Base-by-base conservation (phyloP, 1,284 basidiomycete genomes). In the Fomitopsis pinicola region DNA sequence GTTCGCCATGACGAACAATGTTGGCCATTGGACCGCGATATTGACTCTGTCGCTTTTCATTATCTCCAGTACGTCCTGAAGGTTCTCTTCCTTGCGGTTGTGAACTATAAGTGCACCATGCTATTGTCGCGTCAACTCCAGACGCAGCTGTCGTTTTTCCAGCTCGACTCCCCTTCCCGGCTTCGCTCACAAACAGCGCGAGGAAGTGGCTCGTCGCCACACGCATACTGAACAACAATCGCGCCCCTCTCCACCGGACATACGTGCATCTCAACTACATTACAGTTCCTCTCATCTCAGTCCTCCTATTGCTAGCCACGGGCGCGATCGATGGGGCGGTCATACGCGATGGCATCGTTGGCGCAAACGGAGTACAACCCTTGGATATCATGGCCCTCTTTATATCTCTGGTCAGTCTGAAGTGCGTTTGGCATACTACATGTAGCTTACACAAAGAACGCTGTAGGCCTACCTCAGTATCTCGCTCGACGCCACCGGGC, bases 351-450 rank as follows among this genome's bases (percentile, higher is more conserved):
- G 95, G 95, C 0, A 87, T 91, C 58, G 78, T 90, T 28, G 90
- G 90, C 22, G 77, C 82, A 0, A 88, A 88, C 55, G 91, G 91
- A 2, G 84, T 98, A 44, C 85, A 92, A 66, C 96, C 97, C 0
- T 93, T 96, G 69, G 94, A 97, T 73, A 95, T 98, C 63, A 85
- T 98, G 74, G 92, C 94, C 33, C 80, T 98, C 4, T 98, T 98
- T 77, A 87, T 95, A 66, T 92, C 91, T 1, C 81, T 98, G 59
- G 85, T 83, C 61, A 63, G 77, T 73, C 14, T 22, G 19, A 53
- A 19, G 2, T n/a, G 45, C 15, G 40, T 17, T 42, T 72, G 30
- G 7, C 14, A 19, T 15, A 42, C 14, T 33, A 33, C 17, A 9
- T 58, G 42, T 10, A 19, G 9, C 61, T 33, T 19, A 44, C 57